Evolutionary conservation across 2,329 filamentous ascomycete species (phyloP).

Genomic region (Cladosporium phlei): DNA sequence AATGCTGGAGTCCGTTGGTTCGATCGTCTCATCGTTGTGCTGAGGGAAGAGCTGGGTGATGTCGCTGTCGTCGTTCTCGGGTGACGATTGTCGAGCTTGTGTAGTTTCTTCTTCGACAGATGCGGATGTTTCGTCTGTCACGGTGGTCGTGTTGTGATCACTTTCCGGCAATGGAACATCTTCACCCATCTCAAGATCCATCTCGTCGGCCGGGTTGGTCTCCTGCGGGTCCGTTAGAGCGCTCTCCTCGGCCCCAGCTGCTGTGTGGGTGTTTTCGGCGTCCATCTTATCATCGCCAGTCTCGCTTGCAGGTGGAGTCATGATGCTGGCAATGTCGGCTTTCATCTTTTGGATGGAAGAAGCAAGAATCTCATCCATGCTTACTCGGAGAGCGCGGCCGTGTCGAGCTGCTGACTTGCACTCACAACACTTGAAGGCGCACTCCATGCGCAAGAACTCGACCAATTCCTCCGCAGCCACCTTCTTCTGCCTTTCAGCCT

Average conservation of each 20-base stretch:
- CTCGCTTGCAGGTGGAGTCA: slow-evolving; percentile 59
- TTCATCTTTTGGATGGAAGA: slow-evolving; percentile 23
- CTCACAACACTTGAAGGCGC: slow-evolving; percentile 62
- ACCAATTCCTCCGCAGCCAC: slow-evolving; percentile 67
- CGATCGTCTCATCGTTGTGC: neutral
- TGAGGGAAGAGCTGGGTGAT: no score
- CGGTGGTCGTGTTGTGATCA: slow-evolving; percentile 26
- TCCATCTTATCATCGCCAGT: slow-evolving; percentile 44
- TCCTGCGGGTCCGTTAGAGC: neutral
- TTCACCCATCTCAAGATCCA: slow-evolving; percentile 16
- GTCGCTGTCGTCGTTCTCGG: neutral
- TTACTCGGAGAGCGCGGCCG: slow-evolving; percentile 4
- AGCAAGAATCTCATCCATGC: slow-evolving; percentile 26
- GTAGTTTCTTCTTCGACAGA: neutral
- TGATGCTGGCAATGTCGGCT: slow-evolving; percentile 49
- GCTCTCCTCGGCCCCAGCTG: neutral
- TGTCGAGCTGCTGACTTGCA: slow-evolving; percentile 34
- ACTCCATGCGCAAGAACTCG: slow-evolving; percentile 72
- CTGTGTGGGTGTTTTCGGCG: neutral
- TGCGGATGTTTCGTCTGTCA: neutral
- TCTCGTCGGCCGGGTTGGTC: slow-evolving; percentile 6
- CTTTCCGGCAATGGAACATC: slow-evolving; percentile 12
- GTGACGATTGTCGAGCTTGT: neutral
- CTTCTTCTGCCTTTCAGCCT: slow-evolving; percentile 54
- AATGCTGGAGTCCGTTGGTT: neutral